A percentile compares a stretch with the other conserved stretches of the same genome.
These are phyloP conservation scores for Russula abietina DNA, from an alignment of 768 basidiomycete species.

Conservation along the genomic window DNA sequence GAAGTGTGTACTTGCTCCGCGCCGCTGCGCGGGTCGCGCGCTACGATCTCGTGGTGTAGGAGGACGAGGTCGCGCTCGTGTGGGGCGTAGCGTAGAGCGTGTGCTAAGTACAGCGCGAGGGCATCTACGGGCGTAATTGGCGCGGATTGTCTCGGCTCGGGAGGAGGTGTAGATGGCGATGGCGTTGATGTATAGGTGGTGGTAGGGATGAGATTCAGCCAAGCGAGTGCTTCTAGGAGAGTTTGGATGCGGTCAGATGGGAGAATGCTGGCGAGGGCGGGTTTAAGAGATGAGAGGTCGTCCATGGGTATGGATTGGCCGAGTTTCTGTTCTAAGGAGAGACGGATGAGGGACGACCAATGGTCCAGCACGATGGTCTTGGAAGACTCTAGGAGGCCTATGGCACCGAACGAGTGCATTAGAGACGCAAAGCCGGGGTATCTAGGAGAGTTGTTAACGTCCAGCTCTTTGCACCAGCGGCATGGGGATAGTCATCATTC, in stretches of 20 bases:
- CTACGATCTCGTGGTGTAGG: slow-evolving; percentile 76
- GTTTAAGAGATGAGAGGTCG: slow-evolving; percentile 33
- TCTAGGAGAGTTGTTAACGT: slow-evolving; percentile 35
- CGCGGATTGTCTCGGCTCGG: slow-evolving; percentile 37
- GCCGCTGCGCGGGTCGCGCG: slow-evolving; percentile 29
- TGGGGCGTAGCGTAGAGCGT: slow-evolving; percentile 61
- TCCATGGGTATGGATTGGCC: slow-evolving; percentile 27
- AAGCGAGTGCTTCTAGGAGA: slow-evolving; percentile 42
- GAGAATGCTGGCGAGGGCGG: slow-evolving; percentile 31
- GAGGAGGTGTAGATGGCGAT: slow-evolving; percentile 31
- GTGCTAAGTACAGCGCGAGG: slow-evolving; percentile 64
- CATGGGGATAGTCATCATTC: slow-evolving; percentile 13
- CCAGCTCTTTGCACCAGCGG: neutral
- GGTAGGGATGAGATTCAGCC: slow-evolving; percentile 37
- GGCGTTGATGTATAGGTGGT: slow-evolving; percentile 20
- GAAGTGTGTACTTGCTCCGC: slow-evolving; percentile 57
- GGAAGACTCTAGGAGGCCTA: slow-evolving; percentile 59
- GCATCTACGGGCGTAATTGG: slow-evolving; percentile 58
- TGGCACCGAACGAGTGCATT: slow-evolving; percentile 61
- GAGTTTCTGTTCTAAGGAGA: slow-evolving; percentile 31
- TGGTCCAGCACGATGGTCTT: slow-evolving; percentile 34
- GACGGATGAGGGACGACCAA: slow-evolving; percentile 38
- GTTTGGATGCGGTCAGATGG: slow-evolving; percentile 27
- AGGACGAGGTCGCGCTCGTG: slow-evolving; percentile 84
- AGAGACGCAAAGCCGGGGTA: slow-evolving; percentile 78